Conservation (phyloP, 306 rosid species). For the Trifolium subterraneum region DNA sequence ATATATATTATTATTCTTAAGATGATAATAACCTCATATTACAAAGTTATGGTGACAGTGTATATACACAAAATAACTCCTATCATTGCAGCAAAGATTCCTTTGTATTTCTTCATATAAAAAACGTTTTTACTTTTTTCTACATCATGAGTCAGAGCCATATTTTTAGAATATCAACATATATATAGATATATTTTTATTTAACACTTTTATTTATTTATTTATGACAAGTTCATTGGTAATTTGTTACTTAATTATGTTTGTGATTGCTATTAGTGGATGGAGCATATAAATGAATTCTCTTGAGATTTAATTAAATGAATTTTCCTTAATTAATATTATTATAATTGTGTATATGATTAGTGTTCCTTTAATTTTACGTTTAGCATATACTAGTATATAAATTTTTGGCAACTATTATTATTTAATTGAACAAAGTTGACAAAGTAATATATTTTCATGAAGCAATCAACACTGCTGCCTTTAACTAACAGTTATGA, state of each 20-base stretch:
- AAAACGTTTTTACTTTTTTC: not conserved
- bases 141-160: conserved; percentile 10
- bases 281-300: not conserved
- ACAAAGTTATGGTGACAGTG: not conserved
- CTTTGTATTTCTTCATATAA: conserved; percentile 1
- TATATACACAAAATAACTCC: not conserved
- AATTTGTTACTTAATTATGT: not conserved
- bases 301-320: conserved; percentile 3
- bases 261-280: not conserved
- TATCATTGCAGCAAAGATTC: not conserved
- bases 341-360: not conserved
- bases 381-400: not conserved
- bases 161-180: not conserved
- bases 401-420: conserved; percentile 25
- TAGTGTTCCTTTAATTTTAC: conserved; percentile 29
- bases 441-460: conserved; percentile 44
- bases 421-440: conserved; percentile 44
- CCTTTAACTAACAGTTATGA: conserved; percentile 3
- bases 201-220: not conserved
- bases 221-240: not conserved
- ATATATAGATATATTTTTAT: not conserved
- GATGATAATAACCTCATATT: not conserved
- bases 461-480: conserved; percentile 47
- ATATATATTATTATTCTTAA: not conserved
- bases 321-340: not conserved